Conservation (phyloP, 176 grass and related monocot genomes). For the Carex cristatella region DNA sequence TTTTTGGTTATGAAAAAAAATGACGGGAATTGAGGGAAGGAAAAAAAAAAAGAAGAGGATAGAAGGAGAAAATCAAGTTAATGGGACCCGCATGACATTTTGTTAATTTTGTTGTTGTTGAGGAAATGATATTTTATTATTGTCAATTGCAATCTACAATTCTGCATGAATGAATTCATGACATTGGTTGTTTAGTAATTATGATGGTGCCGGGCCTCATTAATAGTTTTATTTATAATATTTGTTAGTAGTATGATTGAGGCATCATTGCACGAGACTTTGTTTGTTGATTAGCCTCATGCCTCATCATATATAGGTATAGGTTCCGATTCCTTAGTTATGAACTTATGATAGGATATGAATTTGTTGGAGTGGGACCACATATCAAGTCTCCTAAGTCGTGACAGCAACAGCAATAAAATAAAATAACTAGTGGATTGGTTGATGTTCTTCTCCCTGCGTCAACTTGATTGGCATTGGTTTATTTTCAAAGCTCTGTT, state of each 20-base stretch:
- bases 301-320: neutral
- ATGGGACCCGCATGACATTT: too few species aligned
- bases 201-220: neutral
- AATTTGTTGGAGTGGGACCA: neutral
- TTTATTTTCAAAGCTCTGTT: too few species aligned
- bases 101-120: too few species aligned
- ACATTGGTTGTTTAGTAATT: neutral
- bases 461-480: neutral
- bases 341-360: constrained; percentile 3
- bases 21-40: too few species aligned
- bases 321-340: neutral
- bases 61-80: too few species aligned
- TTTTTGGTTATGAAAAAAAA: too few species aligned
- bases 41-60: too few species aligned
- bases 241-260: neutral
- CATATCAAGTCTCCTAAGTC: neutral
- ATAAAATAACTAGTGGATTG: neutral
- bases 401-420: neutral
- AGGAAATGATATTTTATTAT: too few species aligned
- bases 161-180: neutral
- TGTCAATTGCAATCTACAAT: neutral
- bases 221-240: neutral
- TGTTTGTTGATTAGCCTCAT: neutral
- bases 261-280: neutral
- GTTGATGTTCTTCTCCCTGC: neutral